phyloP scores from a whole-genome alignment of 2,329 filamentous ascomycete species.

The Phialophora macrospora region DNA sequence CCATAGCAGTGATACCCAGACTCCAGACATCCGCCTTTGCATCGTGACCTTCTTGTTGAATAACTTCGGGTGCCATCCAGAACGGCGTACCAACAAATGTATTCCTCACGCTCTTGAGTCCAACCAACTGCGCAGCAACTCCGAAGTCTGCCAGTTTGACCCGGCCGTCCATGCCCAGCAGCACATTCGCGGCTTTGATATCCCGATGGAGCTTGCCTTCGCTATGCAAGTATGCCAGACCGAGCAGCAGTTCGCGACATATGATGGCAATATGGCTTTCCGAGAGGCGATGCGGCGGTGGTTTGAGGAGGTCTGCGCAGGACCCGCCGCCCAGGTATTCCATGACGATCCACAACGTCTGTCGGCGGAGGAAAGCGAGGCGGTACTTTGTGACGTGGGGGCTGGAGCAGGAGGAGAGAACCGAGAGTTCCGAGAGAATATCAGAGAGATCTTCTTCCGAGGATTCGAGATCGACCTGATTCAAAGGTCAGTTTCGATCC shows the following conservation, averaged over 20 bases:
- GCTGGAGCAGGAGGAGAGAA: conserved; percentile 89
- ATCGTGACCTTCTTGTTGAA: conserved; percentile 81
- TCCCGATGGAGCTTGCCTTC: conserved; percentile 97
- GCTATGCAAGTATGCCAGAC: conserved; percentile 88
- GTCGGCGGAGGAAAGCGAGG: conserved; percentile 90
- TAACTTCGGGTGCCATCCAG: conserved; percentile 96
- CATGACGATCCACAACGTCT: conserved; percentile 99
- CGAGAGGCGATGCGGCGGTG: conserved; percentile 57
- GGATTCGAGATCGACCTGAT: conserved; percentile 94
- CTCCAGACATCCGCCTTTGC: conserved; percentile 96
- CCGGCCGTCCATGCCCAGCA: conserved; percentile 87
- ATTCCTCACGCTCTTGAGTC: conserved; percentile 96
- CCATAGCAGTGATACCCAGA: conserved; percentile 87
- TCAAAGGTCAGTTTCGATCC: not conserved
- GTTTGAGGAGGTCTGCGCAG: conserved; percentile 79
- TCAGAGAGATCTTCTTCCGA: conserved; percentile 98
- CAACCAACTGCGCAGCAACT: conserved; percentile 92
- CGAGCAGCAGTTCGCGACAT: conserved; percentile 85
- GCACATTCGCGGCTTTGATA: conserved; percentile 93
- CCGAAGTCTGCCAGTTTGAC: conserved; percentile 98
- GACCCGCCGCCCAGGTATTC: conserved; percentile 95
- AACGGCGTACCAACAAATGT: conserved; percentile 98
- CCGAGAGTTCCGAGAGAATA: conserved; percentile 95
- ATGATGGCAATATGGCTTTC: conserved; percentile 93
- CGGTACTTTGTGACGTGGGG: conserved; percentile 96